These are phyloP conservation scores for Trichoderma polysporum DNA, from an alignment of 2,329 filamentous ascomycete genomes.

Conservation along the genomic window DNA sequence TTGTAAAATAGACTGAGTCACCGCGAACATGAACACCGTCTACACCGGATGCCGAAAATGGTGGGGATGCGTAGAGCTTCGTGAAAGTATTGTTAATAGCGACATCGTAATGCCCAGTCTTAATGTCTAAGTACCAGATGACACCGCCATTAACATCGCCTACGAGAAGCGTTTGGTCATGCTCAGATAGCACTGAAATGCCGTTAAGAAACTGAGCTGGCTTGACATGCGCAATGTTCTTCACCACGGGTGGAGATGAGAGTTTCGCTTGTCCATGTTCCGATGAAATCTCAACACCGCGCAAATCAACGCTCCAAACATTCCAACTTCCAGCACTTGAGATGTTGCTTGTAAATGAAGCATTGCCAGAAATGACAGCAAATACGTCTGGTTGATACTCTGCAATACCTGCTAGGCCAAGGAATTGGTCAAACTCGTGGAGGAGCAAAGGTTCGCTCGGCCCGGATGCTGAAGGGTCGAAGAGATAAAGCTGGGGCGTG, in stretches of 20 bases:
- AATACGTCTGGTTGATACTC: conserved; percentile 35
- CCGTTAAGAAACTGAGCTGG: conserved; percentile 31
- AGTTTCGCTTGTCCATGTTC: conserved; percentile 12
- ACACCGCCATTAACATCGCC: conserved; percentile 27
- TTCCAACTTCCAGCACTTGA: conserved; percentile 24
- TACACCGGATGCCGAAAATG: conserved; percentile 23
- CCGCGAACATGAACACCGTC: conserved; percentile 31
- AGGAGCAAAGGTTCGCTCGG: conserved; percentile 28
- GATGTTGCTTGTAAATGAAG: conserved; percentile 24
- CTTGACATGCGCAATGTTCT: conserved; percentile 25
- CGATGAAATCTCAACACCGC: conserved; percentile 26
- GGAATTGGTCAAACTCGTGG: conserved; percentile 30
- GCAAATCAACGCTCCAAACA: conserved; percentile 28
- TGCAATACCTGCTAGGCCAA: conserved; percentile 37
- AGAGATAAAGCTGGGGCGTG: conserved; percentile 33
- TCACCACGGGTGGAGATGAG: conserved; percentile 19
- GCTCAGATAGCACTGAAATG: conserved; percentile 24
- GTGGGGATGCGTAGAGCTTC: conserved; percentile 17
- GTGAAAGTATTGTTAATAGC: conserved; percentile 29
- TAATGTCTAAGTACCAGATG: conserved; percentile 28
- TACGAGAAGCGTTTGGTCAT: conserved; percentile 25
- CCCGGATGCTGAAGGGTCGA: conserved; percentile 30
- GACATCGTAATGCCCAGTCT: conserved; percentile 27
- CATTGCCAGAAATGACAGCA: conserved; percentile 32
- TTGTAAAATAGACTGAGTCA: conserved; percentile 30